Base-by-base conservation (phyloP, 176 grass and related monocot species). In the Leersia perrieri region DNA sequence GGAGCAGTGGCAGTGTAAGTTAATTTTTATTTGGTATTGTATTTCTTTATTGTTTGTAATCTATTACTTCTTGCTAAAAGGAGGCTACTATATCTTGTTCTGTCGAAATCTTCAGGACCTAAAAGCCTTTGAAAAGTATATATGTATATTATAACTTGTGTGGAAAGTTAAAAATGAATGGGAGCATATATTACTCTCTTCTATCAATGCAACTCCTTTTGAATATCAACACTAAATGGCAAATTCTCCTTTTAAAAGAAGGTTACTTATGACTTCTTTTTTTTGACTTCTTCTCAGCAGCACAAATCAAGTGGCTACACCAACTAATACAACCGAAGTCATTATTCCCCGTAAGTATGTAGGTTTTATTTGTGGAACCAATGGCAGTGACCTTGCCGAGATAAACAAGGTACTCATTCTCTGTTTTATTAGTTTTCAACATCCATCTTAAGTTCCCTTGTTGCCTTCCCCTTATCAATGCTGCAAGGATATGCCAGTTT, bases 271-370 rank as follows among this genome's bases (percentile, higher is more conserved):
- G 25, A 22, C 45, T 58, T 77, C 45, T 58, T 77, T 85, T 3
- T 81, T 77, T 33, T 84, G 72, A 47, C 39, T 61, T 23, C 70
- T 83, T 20, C 33, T 81, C 55, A 71, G 55, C 82, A 90, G 85
- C 76, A 79, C 82, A 88, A 88, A 75, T 23, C 91, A 86, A 74
- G 79, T 39, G 36, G 64, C 55, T 85, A 18, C 85, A 51, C 66
- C 82, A 88, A 80, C 30, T 64, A 65, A 55, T 82, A 76, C 71
- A 38, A 82, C 88, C 63, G 91, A 94, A 88, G 81, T 93, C 67
- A 18, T 88, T 63, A 65, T 94, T 83, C 91, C 91, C 80, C 68
- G 66, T 40, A 74, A 94, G 64, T 90, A 94, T 67, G 64, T 90
- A 51, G 71, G 60, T 34, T 94, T 76, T 68, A 63, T 94, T 64